These are phyloP conservation scores for Penicillium antarcticum DNA, from an alignment of 495 filamentous ascomycete genomes.

Conservation along the genomic window DNA sequence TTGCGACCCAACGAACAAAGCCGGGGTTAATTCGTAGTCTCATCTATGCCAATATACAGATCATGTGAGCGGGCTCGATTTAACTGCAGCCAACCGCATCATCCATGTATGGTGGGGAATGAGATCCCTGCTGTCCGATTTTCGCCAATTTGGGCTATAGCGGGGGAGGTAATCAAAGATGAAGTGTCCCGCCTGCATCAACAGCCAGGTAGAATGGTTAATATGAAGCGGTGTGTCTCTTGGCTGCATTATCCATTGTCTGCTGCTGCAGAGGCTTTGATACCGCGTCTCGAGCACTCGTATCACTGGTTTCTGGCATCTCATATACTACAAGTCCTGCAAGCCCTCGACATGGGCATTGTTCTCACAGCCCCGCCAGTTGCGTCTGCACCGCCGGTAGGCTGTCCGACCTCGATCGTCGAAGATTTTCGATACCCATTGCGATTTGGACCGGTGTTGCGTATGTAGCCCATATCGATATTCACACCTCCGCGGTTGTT, in stretches of 20 bases:
- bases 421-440: constrained; percentile 14
- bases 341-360: constrained; percentile 5
- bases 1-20: constrained; percentile 10
- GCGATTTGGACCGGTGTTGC: constrained; percentile 16
- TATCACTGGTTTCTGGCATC: constrained; percentile 4
- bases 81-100: constrained; percentile 14
- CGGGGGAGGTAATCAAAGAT: background rate
- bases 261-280: constrained; percentile 5
- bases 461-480: constrained; percentile 27
- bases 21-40: background rate
- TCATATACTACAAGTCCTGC: constrained; percentile 1
- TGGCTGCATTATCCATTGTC: constrained; percentile 17
- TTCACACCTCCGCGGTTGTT: constrained; percentile 17
- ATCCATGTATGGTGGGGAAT: constrained; percentile 13
- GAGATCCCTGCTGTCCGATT: constrained; percentile 1
- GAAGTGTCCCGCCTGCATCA: constrained; percentile 3
- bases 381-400: constrained; percentile 26
- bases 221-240: constrained; percentile 25
- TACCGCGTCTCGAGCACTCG: background rate
- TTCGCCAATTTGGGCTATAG: background rate
- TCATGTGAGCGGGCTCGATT: constrained; percentile 11
- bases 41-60: background rate
- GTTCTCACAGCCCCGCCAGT: constrained; percentile 10
- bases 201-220: constrained; percentile 2
- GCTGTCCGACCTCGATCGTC: constrained; percentile 7